Percentiles rank a stretch among this genome's conserved stretches.
Conservation (phyloP, 257 asterid genomes). For the Petunia secreta region DNA sequence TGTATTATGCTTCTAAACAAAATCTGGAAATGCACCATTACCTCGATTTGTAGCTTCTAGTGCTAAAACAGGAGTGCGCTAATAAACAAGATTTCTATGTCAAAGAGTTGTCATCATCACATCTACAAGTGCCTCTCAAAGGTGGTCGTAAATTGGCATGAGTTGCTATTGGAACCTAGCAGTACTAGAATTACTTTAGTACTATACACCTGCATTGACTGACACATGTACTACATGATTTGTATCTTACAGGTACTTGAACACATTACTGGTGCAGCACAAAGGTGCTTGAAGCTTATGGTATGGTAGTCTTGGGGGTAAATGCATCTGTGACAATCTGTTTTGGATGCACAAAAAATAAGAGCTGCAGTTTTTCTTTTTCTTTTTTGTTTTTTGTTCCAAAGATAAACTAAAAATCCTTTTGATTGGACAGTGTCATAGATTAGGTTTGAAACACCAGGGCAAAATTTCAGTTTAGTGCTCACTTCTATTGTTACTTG, state of each 20-base stretch:
- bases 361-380: constrained; percentile 20
- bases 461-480: not conserved
- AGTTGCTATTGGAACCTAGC: not conserved
- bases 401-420: constrained; percentile 10
- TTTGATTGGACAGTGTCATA: not conserved
- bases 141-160: constrained; percentile 5
- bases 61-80: not conserved
- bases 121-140: not conserved
- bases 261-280: constrained; percentile 41
- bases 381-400: not conserved
- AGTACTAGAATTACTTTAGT: not conserved
- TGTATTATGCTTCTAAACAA: constrained; percentile 1
- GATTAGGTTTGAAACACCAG: not conserved
- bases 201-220: constrained; percentile 21
- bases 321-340: constrained; percentile 43
- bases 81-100: not conserved
- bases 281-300: constrained; percentile 41
- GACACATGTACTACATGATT: constrained; percentile 24
- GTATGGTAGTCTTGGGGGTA: constrained; percentile 36
- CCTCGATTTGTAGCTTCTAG: not conserved
- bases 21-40: not conserved
- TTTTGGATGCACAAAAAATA: constrained; percentile 32
- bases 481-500: not conserved
- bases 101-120: not conserved
- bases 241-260: constrained; percentile 73